phyloP scores from a whole-genome alignment of 495 filamentous ascomycete genomes.

The Hypoxylon subgilvum region DNA sequence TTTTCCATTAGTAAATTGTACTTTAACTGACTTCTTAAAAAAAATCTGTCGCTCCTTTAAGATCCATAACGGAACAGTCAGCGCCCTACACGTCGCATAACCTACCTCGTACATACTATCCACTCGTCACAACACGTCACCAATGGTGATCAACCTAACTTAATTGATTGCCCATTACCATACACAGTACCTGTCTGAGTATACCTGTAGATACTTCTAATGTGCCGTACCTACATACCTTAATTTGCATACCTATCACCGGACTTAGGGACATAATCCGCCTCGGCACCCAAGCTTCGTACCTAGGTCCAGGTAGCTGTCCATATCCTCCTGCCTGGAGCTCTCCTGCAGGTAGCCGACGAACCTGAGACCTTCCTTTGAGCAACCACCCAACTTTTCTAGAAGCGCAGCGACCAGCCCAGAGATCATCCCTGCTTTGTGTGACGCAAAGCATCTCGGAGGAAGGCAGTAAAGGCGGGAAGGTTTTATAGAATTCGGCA shows the following conservation, averaged over 20 bases:
- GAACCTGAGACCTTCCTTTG: slow-evolving; percentile 26
- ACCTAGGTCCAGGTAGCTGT: too few species aligned
- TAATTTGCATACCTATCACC: too few species aligned
- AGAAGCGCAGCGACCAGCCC: slow-evolving; percentile 24
- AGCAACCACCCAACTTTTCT: slow-evolving; percentile 19
- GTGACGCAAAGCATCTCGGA: slow-evolving; percentile 6
- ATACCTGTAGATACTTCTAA: too few species aligned
- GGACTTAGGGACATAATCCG: too few species aligned
- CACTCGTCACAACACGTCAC: slow-evolving; percentile 28
- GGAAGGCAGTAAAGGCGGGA: slow-evolving; percentile 19
- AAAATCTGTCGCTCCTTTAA: slow-evolving; percentile 32
- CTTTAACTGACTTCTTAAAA: too few species aligned
- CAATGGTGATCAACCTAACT: slow-evolving; percentile 25
- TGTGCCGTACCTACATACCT: too few species aligned
- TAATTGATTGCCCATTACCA: too few species aligned
- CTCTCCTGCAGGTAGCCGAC: slow-evolving; percentile 31
- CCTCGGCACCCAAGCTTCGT: too few species aligned
- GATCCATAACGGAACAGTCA: slow-evolving; percentile 10
- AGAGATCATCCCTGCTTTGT: slow-evolving; percentile 27
- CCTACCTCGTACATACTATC: slow-evolving; percentile 12
- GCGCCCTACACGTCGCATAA: slow-evolving; percentile 31
- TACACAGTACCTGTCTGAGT: background rate
- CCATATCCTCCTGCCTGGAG: slow-evolving; percentile 6
- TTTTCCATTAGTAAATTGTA: too few species aligned
- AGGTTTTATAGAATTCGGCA: slow-evolving; percentile 2